Evolutionary conservation across 2,329 filamentous ascomycete species (phyloP), one percentile per base, ranked within the genome.

Genomic region (Arthrobotrys conoides): DNA sequence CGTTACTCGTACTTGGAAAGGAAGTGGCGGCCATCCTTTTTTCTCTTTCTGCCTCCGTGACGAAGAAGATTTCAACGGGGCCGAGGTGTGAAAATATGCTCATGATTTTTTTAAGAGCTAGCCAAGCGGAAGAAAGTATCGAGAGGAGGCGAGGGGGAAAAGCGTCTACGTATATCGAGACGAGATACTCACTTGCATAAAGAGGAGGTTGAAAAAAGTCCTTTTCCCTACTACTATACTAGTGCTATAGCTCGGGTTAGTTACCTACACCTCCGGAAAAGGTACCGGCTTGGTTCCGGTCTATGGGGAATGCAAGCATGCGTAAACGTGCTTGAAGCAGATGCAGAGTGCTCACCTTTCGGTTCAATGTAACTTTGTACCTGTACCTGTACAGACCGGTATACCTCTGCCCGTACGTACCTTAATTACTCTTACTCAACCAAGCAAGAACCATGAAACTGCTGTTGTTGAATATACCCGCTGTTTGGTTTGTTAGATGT

Each of bases 181-280:
- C 65, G 65, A 68, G 65, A 68, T 57, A 53, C 46, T 48, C 46
- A 66, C 22, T 33, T 68, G 65, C 65, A 68, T 68, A 65, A 48
- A 61, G 57, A 61, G 57, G 57, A 61, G 57, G 57, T 61, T 44
- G 57, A 61, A 61, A 57, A 61, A 61, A 61, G 57, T 44, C 57
- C 44, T 61, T 20, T n/a, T n/a, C n/a, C n/a, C n/a, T n/a, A n/a
- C n/a, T n/a, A n/a, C n/a, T n/a, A 5, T n/a, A 18, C 36, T 61
- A 41, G 57, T 61, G 57, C 22, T 61, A 61, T 61, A 61, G 22
- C 57, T 27, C 24, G 57, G 44, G 41, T 38, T 49, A 33, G 61
- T 65, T 30, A 49, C 41, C 22, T 65, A 49, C 36, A 65, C 44
- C 38, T 49, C 38, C 27, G 61, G 61, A 65, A 65, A 65, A 48